Evolutionary conservation across 2,329 filamentous ascomycete species (phyloP).

Genomic region (Onygenales sp.): DNA sequence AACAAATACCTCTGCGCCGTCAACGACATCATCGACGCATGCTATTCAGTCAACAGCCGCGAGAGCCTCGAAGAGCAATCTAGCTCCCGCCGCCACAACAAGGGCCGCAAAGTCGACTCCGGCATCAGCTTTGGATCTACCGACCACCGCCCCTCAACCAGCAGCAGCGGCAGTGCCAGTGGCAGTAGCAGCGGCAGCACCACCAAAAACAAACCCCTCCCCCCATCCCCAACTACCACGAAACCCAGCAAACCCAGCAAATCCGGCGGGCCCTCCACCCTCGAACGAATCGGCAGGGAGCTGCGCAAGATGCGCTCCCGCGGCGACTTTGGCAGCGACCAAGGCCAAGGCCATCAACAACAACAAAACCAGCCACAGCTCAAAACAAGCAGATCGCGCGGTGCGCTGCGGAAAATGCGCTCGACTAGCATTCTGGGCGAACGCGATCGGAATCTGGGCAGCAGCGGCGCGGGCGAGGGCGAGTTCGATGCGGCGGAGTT

Average conservation of each 20-base stretch:
- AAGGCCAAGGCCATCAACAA: constrained; percentile 16
- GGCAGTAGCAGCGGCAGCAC: constrained; percentile 10
- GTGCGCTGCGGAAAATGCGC: constrained; percentile 26
- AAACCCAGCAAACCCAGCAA: constrained; percentile 13
- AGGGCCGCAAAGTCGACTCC: constrained; percentile 52
- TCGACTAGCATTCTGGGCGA: constrained; percentile 21
- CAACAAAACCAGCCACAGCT: too few relatives aligned
- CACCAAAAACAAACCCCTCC: constrained; percentile 31
- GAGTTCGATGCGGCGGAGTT: constrained; percentile 43
- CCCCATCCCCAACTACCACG: constrained; percentile 22
- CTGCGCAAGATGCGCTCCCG: constrained; percentile 50
- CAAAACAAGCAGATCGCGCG: not conserved
- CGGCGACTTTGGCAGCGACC: constrained; percentile 40
- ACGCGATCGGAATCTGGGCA: constrained; percentile 18
- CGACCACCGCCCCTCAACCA: constrained; percentile 24
- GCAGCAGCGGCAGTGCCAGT: constrained; percentile 23
- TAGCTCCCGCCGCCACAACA: constrained; percentile 25
- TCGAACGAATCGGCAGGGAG: constrained; percentile 52
- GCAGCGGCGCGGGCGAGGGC: constrained; percentile 19
- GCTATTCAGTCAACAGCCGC: constrained; percentile 39
- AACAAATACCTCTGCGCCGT: constrained; percentile 50
- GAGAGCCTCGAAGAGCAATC: constrained; percentile 26
- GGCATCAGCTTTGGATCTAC: constrained; percentile 49
- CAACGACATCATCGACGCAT: constrained; percentile 55
- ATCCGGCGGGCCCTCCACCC: constrained; percentile 34